phyloP scores from a whole-genome alignment of 257 asterid species.

The Marsdenia floribunda region DNA sequence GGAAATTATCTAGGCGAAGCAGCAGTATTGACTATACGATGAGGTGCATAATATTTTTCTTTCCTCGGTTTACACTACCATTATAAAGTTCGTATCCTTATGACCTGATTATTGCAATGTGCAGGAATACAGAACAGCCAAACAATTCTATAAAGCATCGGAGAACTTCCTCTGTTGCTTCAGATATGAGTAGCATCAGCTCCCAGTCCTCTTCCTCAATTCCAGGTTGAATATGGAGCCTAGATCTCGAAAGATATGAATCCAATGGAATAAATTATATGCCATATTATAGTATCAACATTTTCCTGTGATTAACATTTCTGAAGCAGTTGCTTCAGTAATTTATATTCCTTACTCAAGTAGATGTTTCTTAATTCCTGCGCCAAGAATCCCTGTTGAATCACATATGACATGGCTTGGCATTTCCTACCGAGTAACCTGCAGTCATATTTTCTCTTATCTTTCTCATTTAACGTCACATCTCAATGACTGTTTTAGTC shows the following conservation, averaged over 20 bases:
- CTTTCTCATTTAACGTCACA: background rate
- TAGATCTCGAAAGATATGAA: background rate
- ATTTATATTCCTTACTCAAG: background rate
- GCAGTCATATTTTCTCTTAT: background rate
- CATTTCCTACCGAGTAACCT: background rate
- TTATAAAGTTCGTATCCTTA: conserved; percentile 14
- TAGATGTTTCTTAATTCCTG: background rate
- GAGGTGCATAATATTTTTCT: conserved; percentile 31
- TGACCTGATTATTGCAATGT: conserved; percentile 11
- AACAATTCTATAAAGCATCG: conserved; percentile 49
- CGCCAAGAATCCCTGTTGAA: background rate
- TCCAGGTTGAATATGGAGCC: conserved; percentile 45
- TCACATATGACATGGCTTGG: background rate
- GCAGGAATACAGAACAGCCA: conserved; percentile 55
- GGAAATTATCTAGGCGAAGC: conserved; percentile 46
- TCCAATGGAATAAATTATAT: background rate
- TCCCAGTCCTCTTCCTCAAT: conserved; percentile 45
- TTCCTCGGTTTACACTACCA: conserved; percentile 1
- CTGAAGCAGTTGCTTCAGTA: background rate
- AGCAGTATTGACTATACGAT: conserved; percentile 41
- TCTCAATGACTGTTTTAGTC: background rate
- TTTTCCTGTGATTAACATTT: background rate
- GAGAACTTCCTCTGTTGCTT: conserved; percentile 70
- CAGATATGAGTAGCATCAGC: conserved; percentile 81
- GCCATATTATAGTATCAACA: background rate